Base-by-base conservation (phyloP, 495 filamentous ascomycete genomes). In the Hyaloscypha hepaticicola region DNA sequence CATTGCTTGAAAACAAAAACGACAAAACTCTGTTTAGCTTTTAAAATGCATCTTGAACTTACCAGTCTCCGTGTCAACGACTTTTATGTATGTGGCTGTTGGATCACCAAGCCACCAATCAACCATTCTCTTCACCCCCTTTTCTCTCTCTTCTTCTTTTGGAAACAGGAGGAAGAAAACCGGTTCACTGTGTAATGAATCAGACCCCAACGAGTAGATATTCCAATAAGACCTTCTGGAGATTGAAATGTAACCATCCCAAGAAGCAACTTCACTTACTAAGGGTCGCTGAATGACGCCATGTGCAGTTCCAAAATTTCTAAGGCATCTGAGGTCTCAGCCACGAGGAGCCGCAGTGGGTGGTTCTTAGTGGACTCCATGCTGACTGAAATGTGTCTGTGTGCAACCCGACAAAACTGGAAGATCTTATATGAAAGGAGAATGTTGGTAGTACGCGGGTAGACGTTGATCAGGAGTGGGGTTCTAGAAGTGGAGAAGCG, bases 261-360 rank as follows among this genome's bases (percentile, higher is more conserved):
- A 19, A 55, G 53, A 56, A 31, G 14, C 11, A 56, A 5, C 19
- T 55, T 29, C 53, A 60, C 58, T 28, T 60, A 60, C 58, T 16
- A 48, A 60, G 58, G 58, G 21, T 45, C 14, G 34, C 3, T 60
- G 38, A 60, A 60, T 48, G 58, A 2, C 24, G 58, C 58, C 4
- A 60, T 48, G 33, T 60, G 58, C 58, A 60, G 49, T 16, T 45
- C 58, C 8, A 60, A 22, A 49, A 60, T 60, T 24, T 60, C 58
- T 9, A 25, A n/a, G 25, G 58, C 58, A 60, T 60, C 58, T 50
- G 58, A 48, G 11, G 34, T 19, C 33, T 60, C 58, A 48, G 58
- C 58, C 21, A 25, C 5, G 19, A 60, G 58, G 22, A 60, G 24
- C 1, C 26, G 11, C 7, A 60, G 58, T 25, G 58, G 34, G 19